These are phyloP conservation scores for Metschnikowia lachancei DNA, from an alignment of 805 yeast species.

Conservation along the genomic window DNA sequence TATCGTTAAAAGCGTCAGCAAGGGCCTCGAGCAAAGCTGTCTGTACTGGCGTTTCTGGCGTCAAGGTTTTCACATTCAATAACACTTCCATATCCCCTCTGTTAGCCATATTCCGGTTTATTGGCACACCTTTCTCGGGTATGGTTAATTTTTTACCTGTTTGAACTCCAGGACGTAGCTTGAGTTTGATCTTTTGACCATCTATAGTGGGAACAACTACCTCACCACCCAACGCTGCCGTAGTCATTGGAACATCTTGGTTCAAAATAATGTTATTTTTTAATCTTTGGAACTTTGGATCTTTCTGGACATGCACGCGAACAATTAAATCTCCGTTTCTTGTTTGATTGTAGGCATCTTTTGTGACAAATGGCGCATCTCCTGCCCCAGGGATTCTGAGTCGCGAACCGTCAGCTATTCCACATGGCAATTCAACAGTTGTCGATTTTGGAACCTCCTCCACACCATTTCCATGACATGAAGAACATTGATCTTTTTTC, in stretches of 20 bases:
- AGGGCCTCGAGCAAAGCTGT: slow-evolving; percentile 87
- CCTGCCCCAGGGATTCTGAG: slow-evolving; percentile 86
- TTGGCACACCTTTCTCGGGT: slow-evolving; percentile 87
- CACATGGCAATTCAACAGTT: slow-evolving; percentile 82
- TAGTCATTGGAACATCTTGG: slow-evolving; percentile 81
- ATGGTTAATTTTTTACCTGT: slow-evolving; percentile 69
- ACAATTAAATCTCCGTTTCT: slow-evolving; percentile 86
- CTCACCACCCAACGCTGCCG: slow-evolving; percentile 94
- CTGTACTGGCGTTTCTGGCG: slow-evolving; percentile 81
- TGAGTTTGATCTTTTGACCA: slow-evolving; percentile 71
- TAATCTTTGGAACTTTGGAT: slow-evolving; percentile 63
- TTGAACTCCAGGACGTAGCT: slow-evolving; percentile 83
- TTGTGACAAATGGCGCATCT: slow-evolving; percentile 75
- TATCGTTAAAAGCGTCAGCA: slow-evolving; percentile 86
- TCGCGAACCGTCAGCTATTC: slow-evolving; percentile 82
- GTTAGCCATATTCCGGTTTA: slow-evolving; percentile 44
- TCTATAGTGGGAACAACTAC: slow-evolving; percentile 88
- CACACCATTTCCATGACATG: slow-evolving; percentile 92
- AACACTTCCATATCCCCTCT: slow-evolving; percentile 82
- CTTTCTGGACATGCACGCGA: slow-evolving; percentile 73
- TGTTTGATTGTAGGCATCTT: slow-evolving; percentile 64
- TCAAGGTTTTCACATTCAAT: slow-evolving; percentile 65
- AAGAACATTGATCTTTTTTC: slow-evolving; percentile 62
- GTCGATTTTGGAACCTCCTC: slow-evolving; percentile 64
- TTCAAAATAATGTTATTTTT: slow-evolving; percentile 65